phyloP scores from a whole-genome alignment of 2,329 filamentous ascomycete genomes.

The Monosporascus cannonballus region DNA sequence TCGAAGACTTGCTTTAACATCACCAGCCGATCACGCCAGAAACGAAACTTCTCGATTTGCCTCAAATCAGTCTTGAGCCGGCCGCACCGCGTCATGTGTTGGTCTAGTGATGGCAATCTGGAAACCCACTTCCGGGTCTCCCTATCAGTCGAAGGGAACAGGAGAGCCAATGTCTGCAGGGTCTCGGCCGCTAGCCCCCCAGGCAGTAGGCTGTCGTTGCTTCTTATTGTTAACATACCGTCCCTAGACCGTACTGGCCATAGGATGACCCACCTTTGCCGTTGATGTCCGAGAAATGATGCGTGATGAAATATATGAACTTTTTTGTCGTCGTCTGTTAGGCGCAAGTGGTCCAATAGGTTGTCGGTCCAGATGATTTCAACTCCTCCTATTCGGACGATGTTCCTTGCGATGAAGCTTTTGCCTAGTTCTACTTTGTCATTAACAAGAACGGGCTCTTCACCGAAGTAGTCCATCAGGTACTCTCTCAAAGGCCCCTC shows the following conservation, averaged over 20 bases:
- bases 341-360: constrained; percentile 32
- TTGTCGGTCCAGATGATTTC: constrained; percentile 31
- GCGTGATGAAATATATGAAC: constrained; percentile 35
- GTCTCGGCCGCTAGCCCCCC: constrained; percentile 29
- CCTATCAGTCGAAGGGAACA: constrained; percentile 23
- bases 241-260: not conserved
- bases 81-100: constrained; percentile 18
- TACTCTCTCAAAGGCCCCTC: not conserved
- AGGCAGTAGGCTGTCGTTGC: constrained; percentile 20
- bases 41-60: constrained; percentile 27
- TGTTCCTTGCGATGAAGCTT: constrained; percentile 15
- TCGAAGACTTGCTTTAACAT: constrained; percentile 36
- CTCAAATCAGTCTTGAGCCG: constrained; percentile 26
- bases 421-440: not conserved
- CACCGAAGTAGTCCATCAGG: not conserved
- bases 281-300: constrained; percentile 27
- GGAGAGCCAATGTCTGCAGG: constrained; percentile 28
- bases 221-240: not conserved
- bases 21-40: constrained; percentile 37
- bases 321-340: constrained; percentile 31
- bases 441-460: not conserved
- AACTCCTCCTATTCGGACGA: constrained; percentile 30
- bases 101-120: constrained; percentile 18
- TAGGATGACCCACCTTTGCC: constrained; percentile 3
- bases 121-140: not conserved